Conservation (phyloP, 192 early-diverging fungal genomes). For the Gryganskiella cystojenkinii region DNA sequence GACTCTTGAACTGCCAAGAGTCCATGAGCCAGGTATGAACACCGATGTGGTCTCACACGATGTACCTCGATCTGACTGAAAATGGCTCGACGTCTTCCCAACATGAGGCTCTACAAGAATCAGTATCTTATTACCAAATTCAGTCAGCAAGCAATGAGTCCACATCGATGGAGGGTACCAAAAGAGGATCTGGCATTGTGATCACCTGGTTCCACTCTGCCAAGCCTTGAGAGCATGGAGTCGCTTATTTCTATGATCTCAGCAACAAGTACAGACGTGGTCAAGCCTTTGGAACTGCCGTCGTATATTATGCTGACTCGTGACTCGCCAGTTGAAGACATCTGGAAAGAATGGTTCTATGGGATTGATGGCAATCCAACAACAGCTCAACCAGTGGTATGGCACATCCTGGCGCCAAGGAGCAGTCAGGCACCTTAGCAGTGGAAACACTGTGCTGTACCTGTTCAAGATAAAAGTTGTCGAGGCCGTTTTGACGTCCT, state of each 20-base stretch:
- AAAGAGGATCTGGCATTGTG: too few relatives aligned
- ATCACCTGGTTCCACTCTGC: too few relatives aligned
- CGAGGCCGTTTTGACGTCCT: too few relatives aligned
- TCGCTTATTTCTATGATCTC: not conserved
- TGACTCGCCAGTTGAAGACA: not conserved
- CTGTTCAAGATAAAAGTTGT: too few relatives aligned
- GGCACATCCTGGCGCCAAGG: too few relatives aligned
- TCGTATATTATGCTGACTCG: conserved; percentile 5
- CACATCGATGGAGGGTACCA: not conserved
- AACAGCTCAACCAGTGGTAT: too few relatives aligned
- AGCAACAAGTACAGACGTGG: not conserved
- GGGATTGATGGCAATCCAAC: not conserved
- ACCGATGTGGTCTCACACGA: too few relatives aligned
- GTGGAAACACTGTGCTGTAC: too few relatives aligned
- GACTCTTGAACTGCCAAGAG: not conserved
- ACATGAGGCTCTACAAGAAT: not conserved
- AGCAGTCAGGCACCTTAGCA: too few relatives aligned
- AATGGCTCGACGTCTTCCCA: not conserved
- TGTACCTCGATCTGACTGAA: too few relatives aligned
- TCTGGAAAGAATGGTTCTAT: conserved; percentile 10
- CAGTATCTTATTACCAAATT: too few relatives aligned
- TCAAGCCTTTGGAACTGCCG: conserved; percentile 5
- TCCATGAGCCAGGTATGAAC: not conserved
- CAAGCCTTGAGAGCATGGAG: not conserved
- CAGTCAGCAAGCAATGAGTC: not conserved